A percentile compares a stretch with the other conserved stretches of the same genome.
Conservation (phyloP, 1,284 basidiomycete species). For the Amylostereum areolatum region DNA sequence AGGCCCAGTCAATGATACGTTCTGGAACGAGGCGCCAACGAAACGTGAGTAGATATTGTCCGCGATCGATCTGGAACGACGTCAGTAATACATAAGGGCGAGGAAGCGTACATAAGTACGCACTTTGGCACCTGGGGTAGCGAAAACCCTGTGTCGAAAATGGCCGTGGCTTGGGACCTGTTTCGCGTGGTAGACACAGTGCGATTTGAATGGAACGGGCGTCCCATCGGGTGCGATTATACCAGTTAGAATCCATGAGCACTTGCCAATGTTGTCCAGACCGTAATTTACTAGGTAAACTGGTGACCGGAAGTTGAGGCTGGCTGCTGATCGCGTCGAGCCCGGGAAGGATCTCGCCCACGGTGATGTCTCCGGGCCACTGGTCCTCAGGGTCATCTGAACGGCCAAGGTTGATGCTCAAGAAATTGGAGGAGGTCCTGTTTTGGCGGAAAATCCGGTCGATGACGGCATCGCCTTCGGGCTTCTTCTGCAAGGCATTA, state of each 20-base stretch:
- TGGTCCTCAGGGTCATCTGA: slow-evolving; percentile 23
- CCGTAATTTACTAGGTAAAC: slow-evolving; percentile 16
- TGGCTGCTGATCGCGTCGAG: slow-evolving; percentile 28
- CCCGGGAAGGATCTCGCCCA: slow-evolving; percentile 25
- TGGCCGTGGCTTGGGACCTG: slow-evolving; percentile 41
- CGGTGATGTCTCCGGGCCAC: slow-evolving; percentile 32
- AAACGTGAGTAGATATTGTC: slow-evolving; percentile 52
- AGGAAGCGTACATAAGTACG: not conserved
- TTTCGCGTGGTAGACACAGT: slow-evolving; percentile 33
- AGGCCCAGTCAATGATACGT: slow-evolving; percentile 23
- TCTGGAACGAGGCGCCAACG: slow-evolving; percentile 38
- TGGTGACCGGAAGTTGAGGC: slow-evolving; percentile 26
- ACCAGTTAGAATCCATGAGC: slow-evolving; percentile 27
- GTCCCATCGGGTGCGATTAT: slow-evolving; percentile 36
- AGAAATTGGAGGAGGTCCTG: slow-evolving; percentile 45
- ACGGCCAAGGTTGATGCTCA: slow-evolving; percentile 41
- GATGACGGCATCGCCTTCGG: slow-evolving; percentile 42
- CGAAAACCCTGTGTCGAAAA: slow-evolving; percentile 67
- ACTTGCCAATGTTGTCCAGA: slow-evolving; percentile 32
- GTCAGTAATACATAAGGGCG: not conserved
- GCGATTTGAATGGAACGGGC: slow-evolving; percentile 36
- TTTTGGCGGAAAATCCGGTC: slow-evolving; percentile 63
- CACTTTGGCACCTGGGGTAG: slow-evolving; percentile 59
- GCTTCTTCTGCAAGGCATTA: slow-evolving; percentile 13
- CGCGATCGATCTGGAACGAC: slow-evolving; percentile 36